Conservation (phyloP, 176 grass and related monocot species). For the Aechmea fasciata region DNA sequence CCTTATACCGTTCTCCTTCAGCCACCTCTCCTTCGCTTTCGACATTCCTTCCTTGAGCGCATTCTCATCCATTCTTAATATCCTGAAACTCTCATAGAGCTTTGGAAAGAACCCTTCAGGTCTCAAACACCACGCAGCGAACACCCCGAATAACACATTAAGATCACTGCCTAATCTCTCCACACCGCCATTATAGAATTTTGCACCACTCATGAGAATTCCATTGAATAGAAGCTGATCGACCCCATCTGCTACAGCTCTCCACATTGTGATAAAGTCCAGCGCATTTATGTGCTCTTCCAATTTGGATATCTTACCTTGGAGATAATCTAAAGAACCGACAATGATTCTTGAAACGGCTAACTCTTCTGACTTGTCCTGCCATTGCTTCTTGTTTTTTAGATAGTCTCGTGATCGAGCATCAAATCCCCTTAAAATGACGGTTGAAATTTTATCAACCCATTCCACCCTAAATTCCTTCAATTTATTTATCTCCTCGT, state of each 20-base stretch:
- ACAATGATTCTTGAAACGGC: constrained; percentile 49
- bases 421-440: constrained; percentile 86
- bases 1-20: constrained; percentile 49
- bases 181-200: constrained; percentile 43
- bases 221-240: constrained; percentile 58
- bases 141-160: constrained; percentile 51
- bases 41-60: constrained; percentile 30
- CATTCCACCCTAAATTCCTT: constrained; percentile 70
- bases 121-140: constrained; percentile 84
- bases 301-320: constrained; percentile 60
- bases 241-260: constrained; percentile 48
- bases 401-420: constrained; percentile 53
- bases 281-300: constrained; percentile 42
- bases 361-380: constrained; percentile 48
- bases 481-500: constrained; percentile 44
- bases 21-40: constrained; percentile 31
- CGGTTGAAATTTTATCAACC: constrained; percentile 63
- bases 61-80: constrained; percentile 43
- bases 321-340: constrained; percentile 56
- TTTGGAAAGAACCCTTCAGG: constrained; percentile 76
- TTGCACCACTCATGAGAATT: constrained; percentile 43
- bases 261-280: constrained; percentile 73
- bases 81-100: constrained; percentile 45
- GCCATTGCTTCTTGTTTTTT: constrained; percentile 84
- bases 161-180: constrained; percentile 54